These are phyloP conservation scores for Skeletonema potamos DNA, from an alignment of 108 stramenopile species.

Conservation along the genomic window DNA sequence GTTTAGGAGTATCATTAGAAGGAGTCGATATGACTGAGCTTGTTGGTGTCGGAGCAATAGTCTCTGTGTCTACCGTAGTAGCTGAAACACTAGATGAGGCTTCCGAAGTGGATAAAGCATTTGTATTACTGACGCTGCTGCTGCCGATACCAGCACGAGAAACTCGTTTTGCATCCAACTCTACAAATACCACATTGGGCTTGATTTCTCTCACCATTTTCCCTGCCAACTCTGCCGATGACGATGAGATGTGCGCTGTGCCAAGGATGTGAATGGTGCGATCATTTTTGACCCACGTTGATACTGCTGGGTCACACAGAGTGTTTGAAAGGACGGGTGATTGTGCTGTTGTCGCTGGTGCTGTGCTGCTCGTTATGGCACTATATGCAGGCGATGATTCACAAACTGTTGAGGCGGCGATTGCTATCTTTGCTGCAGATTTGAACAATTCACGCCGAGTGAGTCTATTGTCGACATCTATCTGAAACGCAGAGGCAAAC, in stretches of 20 bases:
- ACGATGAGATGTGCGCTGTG: slow-evolving; percentile 74
- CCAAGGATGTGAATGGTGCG: slow-evolving; percentile 62
- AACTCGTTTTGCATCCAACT: slow-evolving; percentile 84
- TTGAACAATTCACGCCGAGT: not conserved
- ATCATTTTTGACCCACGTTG: slow-evolving; percentile 32
- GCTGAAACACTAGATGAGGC: not conserved
- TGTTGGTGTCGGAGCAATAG: not conserved
- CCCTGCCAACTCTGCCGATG: slow-evolving; percentile 64
- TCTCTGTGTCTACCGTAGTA: not conserved
- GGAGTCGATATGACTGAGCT: slow-evolving; percentile 18
- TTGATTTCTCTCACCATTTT: slow-evolving; percentile 48
- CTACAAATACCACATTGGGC: slow-evolving; percentile 84
- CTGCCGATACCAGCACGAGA: slow-evolving; percentile 36
- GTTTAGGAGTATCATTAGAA: not conserved
- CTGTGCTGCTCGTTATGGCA: not conserved
- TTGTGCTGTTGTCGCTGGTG: not conserved
- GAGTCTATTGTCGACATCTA: not conserved
- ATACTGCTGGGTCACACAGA: slow-evolving; percentile 44
- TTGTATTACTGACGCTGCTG: not conserved
- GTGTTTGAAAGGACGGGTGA: slow-evolving; percentile 1
- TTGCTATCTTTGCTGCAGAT: not conserved
- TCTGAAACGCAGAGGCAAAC: not conserved
- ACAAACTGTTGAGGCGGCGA: not conserved
- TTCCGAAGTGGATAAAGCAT: not conserved
- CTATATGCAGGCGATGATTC: not conserved